Percentiles rank a stretch among this genome's conserved stretches.
Conservation (phyloP, 139 green algal species). For the Picochlorum costavermella region DNA sequence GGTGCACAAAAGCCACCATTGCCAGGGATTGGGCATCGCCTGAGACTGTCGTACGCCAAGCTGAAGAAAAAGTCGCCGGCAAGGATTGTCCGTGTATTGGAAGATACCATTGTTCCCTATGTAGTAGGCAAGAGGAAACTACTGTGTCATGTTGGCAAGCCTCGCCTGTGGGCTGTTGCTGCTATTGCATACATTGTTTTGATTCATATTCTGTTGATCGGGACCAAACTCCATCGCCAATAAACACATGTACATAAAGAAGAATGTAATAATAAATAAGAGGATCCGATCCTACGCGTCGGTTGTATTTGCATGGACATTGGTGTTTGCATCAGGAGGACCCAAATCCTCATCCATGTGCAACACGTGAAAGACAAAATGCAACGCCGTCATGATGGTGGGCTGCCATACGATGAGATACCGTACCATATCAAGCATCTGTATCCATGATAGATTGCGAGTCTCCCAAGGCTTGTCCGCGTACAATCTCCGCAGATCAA, state of each 20-base stretch:
- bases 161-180: background rate
- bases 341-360: constrained; percentile 18
- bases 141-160: background rate
- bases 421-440: constrained; percentile 66
- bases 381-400: constrained; percentile 46
- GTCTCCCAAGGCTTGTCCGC: constrained; percentile 61
- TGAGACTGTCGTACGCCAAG: too few relatives aligned
- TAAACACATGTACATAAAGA: background rate
- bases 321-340: too few relatives aligned
- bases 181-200: background rate
- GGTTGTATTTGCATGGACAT: too few relatives aligned
- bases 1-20: too few relatives aligned
- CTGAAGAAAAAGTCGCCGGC: too few relatives aligned
- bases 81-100: too few relatives aligned
- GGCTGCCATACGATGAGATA: constrained; percentile 73
- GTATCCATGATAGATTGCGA: constrained; percentile 59
- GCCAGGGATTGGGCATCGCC: too few relatives aligned
- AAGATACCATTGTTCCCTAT: too few relatives aligned
- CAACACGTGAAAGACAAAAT: constrained; percentile 42
- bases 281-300: background rate
- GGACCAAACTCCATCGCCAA: background rate
- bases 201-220: constrained; percentile 1
- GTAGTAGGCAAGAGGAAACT: background rate
- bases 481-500: constrained; percentile 57
- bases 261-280: constrained; percentile 4